Percentiles rank a stretch among this genome's conserved stretches.
Evolutionary conservation across 495 filamentous ascomycete species (phyloP).

Genomic region (Lasiosphaeria ovina): DNA sequence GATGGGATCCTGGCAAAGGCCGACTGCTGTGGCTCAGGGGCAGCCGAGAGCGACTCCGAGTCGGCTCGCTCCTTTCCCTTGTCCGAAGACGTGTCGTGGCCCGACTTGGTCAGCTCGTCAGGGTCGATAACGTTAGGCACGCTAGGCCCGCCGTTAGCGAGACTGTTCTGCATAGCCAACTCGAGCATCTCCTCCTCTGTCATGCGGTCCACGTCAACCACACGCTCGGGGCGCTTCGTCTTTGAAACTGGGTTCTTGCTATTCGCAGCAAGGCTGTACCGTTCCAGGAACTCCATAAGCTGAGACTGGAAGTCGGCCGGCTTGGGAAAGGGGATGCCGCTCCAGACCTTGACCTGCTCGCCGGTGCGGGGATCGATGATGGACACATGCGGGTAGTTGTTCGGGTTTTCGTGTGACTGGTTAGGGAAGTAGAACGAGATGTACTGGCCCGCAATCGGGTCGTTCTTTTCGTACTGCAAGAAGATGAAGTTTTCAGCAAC

Average conservation of each 20-base stretch:
- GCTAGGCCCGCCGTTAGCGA: conserved; percentile 41
- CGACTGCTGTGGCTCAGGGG: conserved; percentile 31
- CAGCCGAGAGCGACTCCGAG: conserved; percentile 11
- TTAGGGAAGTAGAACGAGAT: conserved; percentile 84
- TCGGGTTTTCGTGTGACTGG: conserved; percentile 66
- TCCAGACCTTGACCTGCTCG: conserved; percentile 97
- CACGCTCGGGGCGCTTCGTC: conserved; percentile 66
- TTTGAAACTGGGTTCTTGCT: conserved; percentile 90
- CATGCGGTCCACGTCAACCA: conserved; percentile 77
- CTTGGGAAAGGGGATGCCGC: conserved; percentile 72
- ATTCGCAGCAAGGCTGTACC: conserved; percentile 83
- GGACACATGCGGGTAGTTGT: conserved; percentile 85
- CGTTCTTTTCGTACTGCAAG: conserved; percentile 84
- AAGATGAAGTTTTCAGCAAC: conserved; percentile 93
- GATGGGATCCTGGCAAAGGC: conserved; percentile 67
- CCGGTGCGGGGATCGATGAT: conserved; percentile 95
- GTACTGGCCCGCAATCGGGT: conserved; percentile 71
- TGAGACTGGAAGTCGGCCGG: conserved; percentile 83
- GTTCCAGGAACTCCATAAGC: conserved; percentile 90
- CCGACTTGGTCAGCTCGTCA: conserved; percentile 72
- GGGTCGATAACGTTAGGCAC: conserved; percentile 60
- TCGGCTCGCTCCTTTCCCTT: conserved; percentile 65
- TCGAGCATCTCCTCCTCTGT: conserved; percentile 97
- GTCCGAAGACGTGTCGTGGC: conserved; percentile 44
- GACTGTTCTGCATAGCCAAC: conserved; percentile 84